Evolutionary conservation across 805 yeast species (phyloP), one percentile per base, ranked within the genome.

Genomic region (Candida morakotiae): DNA sequence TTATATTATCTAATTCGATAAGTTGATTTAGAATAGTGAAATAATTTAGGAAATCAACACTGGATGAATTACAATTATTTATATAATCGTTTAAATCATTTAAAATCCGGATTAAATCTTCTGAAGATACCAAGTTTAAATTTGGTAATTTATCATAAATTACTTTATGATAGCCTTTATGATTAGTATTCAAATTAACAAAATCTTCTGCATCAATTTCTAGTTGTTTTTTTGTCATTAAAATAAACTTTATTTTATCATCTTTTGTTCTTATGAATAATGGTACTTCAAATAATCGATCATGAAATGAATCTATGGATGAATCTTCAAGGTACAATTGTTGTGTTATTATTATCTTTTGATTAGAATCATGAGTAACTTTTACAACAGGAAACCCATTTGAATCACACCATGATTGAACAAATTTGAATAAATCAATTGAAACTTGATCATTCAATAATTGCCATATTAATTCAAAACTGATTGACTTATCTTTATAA

Each of bases 251-350:
- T 3, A 13, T 7, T 31, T 14, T 14, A 4, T 20, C 26, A 2
- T 31, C 32, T 2, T 41, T 17, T 60, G 72, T 55, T 33, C 60
- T 69, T 25, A 77, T 53, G 3, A 68, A 55, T 42, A 84, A 53
- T 3, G 91, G 89, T 31, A 83, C 60, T 44, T 79, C 82, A 50
- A 64, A 83, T 3, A 83, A 81, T 28, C 66, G 59, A 47, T 81
- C 79, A 51, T 79, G 86, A 25, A 68, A 46, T 10, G 60, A 48
- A n/a, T 55, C 50, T 19, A 49, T 46, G n/a, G 57, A 41, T 9
- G 48, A 44, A 10, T 47, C 44, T 10, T 50, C 39, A n/a, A 53
- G 18, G 36, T 46, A 65, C 42, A 71, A 55, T 40, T 65, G 62
- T 46, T 73, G 77, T 27, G 55, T 64, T 16, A 72, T 40, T 2